Evolutionary conservation across 2,329 filamentous ascomycete species (phyloP), one percentile per base, ranked within the genome.

Genomic region (Arachnomyces sp.): DNA sequence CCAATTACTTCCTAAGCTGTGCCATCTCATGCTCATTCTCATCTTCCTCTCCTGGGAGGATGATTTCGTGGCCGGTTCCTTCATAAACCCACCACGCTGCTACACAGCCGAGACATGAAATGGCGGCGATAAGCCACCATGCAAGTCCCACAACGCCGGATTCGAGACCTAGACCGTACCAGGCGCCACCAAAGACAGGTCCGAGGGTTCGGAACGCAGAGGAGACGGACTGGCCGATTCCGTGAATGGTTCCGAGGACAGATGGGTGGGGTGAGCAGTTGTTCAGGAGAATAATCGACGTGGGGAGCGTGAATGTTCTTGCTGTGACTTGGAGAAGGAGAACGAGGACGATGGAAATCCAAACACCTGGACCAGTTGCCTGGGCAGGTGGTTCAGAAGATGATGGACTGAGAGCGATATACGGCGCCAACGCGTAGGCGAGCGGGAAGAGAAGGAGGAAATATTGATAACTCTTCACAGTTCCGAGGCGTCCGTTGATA

Each of bases 401-500:
- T 8, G 75, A 79, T 1, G 80, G 82, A 1, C 86, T 71, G 9
- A 88, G 64, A 1, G 82, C 73, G 16, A 90, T 72, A 54, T 81
- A 87, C 0, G 84, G 85, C 1, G 82, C 73, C 13, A 83, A 57
- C n/a, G 77, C 70, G 59, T 89, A 90, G 1, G 79, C 74, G 17
- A 85, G 31, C 0, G 84, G 84, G 58, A 90, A 89, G 30, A 81
- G 70, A 41, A 78, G 70, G 3, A 88, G 68, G 36, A 77, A 82
- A 39, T 74, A 68, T 5, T 80, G 76, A 68, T 80, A 87, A 43
- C 79, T 81, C 31, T 72, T 70, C 46, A 85, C 66, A 7, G 82
- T 81, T 28, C 84, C 84, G 9, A 85, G 73, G 3, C 74, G 73
- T 6, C 72, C 68, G 36, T 83, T 84, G 30, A 86, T 68, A 16